phyloP scores from a whole-genome alignment of 306 rosid species.

The Dalbergia oliveri region DNA sequence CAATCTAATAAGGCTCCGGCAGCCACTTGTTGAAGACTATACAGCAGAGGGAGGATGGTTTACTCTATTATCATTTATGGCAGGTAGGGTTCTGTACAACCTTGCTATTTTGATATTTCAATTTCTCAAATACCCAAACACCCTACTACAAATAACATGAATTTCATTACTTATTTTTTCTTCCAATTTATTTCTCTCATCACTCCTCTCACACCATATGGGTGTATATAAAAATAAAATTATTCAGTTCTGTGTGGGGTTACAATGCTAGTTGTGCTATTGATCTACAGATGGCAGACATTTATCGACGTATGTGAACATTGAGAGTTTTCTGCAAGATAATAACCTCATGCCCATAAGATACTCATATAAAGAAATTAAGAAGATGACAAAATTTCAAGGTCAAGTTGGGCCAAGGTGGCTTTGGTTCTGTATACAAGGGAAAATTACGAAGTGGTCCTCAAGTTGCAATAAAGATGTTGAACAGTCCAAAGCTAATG shows the following conservation, averaged over 20 bases:
- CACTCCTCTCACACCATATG: too few species aligned
- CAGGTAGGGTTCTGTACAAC: not conserved
- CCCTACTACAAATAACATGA: too few species aligned
- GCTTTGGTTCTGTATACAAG: slow-evolving; percentile 25
- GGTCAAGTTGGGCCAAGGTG: slow-evolving; percentile 43
- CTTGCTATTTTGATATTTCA: too few species aligned
- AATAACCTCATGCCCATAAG: slow-evolving; percentile 27
- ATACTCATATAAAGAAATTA: slow-evolving; percentile 37
- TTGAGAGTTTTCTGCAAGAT: slow-evolving; percentile 34
- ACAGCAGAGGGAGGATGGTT: not conserved
- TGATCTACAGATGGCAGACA: slow-evolving; percentile 50
- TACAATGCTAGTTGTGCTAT: not conserved
- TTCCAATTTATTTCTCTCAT: too few species aligned
- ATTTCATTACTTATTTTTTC: too few species aligned
- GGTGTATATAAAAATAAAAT: too few species aligned
- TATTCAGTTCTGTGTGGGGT: not conserved
- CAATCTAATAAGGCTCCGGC: too few species aligned
- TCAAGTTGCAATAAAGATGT: slow-evolving; percentile 37
- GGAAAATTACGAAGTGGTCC: slow-evolving; percentile 29
- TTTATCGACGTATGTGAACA: slow-evolving; percentile 22
- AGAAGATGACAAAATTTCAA: slow-evolving; percentile 36
- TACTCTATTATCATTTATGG: not conserved
- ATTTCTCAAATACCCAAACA: too few species aligned
- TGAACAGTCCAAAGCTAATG: slow-evolving; percentile 25
- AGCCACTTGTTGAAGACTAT: too few species aligned